Conservation (phyloP, 306 rosid genomes). For the Prosopis cineraria region DNA sequence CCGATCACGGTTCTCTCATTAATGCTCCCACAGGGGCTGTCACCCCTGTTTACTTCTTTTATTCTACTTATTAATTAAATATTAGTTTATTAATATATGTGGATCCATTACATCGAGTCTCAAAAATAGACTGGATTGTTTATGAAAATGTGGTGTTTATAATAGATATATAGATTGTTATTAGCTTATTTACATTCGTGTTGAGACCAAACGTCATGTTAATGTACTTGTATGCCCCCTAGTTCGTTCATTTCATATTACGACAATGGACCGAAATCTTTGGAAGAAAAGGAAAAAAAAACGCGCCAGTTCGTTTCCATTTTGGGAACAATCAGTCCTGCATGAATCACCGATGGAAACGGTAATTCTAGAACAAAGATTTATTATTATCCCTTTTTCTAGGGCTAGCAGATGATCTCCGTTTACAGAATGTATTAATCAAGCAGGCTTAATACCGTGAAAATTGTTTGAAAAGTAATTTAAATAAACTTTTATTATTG, state of each 20-base stretch:
- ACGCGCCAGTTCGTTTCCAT: no score
- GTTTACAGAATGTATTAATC: no score
- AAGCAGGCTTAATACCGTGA: no score
- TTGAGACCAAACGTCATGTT: neutral
- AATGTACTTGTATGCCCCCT: neutral
- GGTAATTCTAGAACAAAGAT: neutral
- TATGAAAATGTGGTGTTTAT: neutral
- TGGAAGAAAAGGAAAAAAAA: no score
- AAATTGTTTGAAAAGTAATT: no score
- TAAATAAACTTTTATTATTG: no score
- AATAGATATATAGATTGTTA: neutral
- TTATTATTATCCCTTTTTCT: neutral
- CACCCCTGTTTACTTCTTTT: neutral
- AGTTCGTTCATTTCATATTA: neutral
- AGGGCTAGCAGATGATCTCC: neutral
- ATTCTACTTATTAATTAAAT: neutral
- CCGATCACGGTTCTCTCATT: conserved; percentile 31
- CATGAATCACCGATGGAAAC: neutral
- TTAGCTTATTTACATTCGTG: no score
- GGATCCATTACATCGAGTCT: neutral
- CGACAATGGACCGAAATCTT: neutral
- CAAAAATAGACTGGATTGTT: neutral
- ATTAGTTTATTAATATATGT: neutral
- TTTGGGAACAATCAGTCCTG: neutral
- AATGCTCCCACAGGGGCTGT: conserved; percentile 47